Conservation (phyloP, 2,329 filamentous ascomycete genomes). For the Epichloe aotearoae region DNA sequence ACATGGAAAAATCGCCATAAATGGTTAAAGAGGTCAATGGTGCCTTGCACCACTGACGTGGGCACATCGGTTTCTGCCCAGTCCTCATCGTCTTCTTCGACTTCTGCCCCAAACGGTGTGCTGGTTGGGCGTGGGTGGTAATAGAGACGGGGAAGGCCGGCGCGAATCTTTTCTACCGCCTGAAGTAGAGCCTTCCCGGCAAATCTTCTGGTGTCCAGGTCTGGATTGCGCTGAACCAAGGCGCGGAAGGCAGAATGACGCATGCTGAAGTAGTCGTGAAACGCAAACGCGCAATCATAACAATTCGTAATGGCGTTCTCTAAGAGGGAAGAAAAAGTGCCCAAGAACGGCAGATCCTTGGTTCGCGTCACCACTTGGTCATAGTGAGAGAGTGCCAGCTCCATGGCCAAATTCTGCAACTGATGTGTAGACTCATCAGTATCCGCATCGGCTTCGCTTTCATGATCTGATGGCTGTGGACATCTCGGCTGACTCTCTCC, state of each 20-base stretch:
- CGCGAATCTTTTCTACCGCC: constrained; percentile 40
- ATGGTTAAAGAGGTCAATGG: constrained; percentile 35
- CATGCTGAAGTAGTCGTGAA: constrained; percentile 46
- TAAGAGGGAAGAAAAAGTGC: constrained; percentile 36
- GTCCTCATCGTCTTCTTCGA: constrained; percentile 19
- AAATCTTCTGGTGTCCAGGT: constrained; percentile 40
- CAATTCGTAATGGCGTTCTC: constrained; percentile 34
- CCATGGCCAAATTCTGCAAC: constrained; percentile 37
- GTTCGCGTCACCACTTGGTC: constrained; percentile 63
- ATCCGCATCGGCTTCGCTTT: neutral
- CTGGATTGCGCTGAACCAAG: constrained; percentile 49
- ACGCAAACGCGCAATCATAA: constrained; percentile 40
- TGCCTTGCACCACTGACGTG: constrained; percentile 16
- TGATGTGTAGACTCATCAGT: constrained; percentile 8
- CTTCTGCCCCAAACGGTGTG: constrained; percentile 2
- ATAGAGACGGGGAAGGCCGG: constrained; percentile 33
- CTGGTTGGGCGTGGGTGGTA: constrained; percentile 11
- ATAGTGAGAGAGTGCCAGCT: constrained; percentile 49
- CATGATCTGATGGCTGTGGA: neutral
- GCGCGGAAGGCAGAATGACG: constrained; percentile 47
- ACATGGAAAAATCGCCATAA: constrained; percentile 52
- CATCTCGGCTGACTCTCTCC: constrained; percentile 15
- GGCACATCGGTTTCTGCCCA: constrained; percentile 5
- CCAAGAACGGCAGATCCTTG: constrained; percentile 54
- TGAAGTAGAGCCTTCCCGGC: constrained; percentile 37